Base-by-base conservation (phyloP, 192 early-diverging fungal genomes). In the Coemansia sp. region DNA sequence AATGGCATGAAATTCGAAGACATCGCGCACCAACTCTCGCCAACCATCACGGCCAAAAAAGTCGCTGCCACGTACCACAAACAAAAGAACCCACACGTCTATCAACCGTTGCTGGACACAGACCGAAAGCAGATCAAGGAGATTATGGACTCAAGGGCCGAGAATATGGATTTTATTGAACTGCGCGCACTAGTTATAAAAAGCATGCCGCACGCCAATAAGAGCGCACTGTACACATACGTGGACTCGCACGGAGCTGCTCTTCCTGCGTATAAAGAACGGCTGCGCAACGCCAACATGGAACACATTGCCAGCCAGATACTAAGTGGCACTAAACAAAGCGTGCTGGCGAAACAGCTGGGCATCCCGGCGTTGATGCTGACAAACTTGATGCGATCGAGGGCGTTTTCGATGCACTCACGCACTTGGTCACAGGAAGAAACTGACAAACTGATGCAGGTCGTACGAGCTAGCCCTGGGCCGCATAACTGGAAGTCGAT, bases 21-120 rank as follows among this genome's bases (percentile, higher is more conserved):
- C 1, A 62, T 69, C 27, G 59, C 67, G 4, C 17, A 22, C 7
- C 59, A 38, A 8, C 6, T 69, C 2, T 61, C 67, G 2, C 67
- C 60, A 51, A 60, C 4, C 12, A 1, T 29, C 2, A 8, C 8
- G 4, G 41, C 41, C 15, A 43, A 9, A 0, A 43, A 3, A 43
- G 12, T 43, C 15, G 4, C 12, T 10, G 41, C 41, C 11, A n/a
- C 41, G 15, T 43, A 15, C 41, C 15, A n/a, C 12, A 43, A n/a
- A 4, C 41, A 43, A 11, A 43, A 11, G 41, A 43, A 2, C 4
- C 41, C 41, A 4, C 12, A n/a, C 11, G 41, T 43, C 11, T 15
- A 43, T 43, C 11, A 11, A 11, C 41, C 41, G 15, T 5, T 43
- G 41, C 15, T n/a, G 11, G 41, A 15, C 2, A n/a, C 11, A 4